Percentiles rank a stretch among this genome's conserved stretches.
phyloP scores from a whole-genome alignment of 202 grass and related monocot genomes.

The Elaeis oleifera region DNA sequence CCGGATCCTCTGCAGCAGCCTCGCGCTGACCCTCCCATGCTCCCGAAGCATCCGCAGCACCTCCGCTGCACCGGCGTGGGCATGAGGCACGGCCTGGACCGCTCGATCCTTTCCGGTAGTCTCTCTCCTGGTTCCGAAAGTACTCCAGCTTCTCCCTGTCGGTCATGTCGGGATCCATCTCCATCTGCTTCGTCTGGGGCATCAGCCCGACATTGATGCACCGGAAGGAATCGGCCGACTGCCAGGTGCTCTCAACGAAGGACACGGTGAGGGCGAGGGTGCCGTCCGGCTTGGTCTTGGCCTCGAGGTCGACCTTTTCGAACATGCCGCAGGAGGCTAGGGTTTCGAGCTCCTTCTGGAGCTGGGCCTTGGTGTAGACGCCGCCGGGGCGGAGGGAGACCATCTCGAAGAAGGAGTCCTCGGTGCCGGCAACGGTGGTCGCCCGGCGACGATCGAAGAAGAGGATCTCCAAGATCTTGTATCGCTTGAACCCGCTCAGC shows the following conservation, averaged over 20 bases:
- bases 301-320: conserved; percentile 77
- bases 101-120: conserved; percentile 69
- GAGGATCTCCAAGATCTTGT: conserved; percentile 81
- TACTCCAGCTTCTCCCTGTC: conserved; percentile 91
- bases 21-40: conserved; percentile 70
- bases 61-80: conserved; percentile 57
- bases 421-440: conserved; percentile 42
- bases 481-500: conserved; percentile 66
- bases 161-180: conserved; percentile 87
- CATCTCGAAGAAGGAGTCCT: conserved; percentile 97
- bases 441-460: conserved; percentile 55
- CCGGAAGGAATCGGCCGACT: conserved; percentile 63
- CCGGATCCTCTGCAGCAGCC: conserved; percentile 87
- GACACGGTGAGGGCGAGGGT: conserved; percentile 68
- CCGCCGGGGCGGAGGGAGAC: conserved; percentile 75
- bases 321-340: conserved; percentile 89
- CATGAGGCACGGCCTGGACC: conserved; percentile 54
- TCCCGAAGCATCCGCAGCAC: conserved; percentile 68
- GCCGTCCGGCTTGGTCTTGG: conserved; percentile 78
- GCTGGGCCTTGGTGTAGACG: conserved; percentile 87
- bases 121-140: conserved; percentile 75
- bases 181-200: conserved; percentile 60
- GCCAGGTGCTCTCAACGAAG: conserved; percentile 79
- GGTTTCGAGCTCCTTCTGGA: conserved; percentile 74
- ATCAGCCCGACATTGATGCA: conserved; percentile 94